Base-by-base conservation (phyloP, 2,329 filamentous ascomycete genomes). In the Botryotinia globosa region DNA sequence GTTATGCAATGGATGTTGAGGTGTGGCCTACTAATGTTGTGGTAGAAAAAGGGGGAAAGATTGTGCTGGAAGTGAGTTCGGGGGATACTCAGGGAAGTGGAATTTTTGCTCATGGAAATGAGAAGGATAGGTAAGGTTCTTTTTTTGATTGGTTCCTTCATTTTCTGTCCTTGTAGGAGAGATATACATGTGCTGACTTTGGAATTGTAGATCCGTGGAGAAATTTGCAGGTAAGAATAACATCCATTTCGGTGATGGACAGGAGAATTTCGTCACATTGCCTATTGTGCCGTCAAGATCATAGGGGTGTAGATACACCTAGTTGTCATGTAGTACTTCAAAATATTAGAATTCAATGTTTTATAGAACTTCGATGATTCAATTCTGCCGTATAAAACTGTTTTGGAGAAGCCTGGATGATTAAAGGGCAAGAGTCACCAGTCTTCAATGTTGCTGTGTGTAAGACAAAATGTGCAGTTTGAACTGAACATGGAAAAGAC, bases 241-340 rank as follows among this genome's bases (percentile, higher is more conserved):
- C 48, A 54, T 54, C 9, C 48, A n/a, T 54, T 54, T 54, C 12
- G 25, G 48, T 54, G 48, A 54, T n/a, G 48, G 48, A 54, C 48
- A 54, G 25, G 48, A 54, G 48, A 54, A 54, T 54, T 54, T 54
- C 5, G 48, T 54, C 25, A 54, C 48, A 14, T 16, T 54, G 25
- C 48, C 48, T 54, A 54, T 54, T 54, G 25, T 54, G 4, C 48
- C 25, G 6, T 14, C 48, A n/a, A 54, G 48, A 54, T 54, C 25
- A 54, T 54, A 54, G 5, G 12, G 25, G 3, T n/a, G 4, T n/a
- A 54, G 14, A 54, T 3, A 7, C 7, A 54, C 12, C 12, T n/a
- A 2, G 1, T n/a, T n/a, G 4, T n/a, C 48, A 54, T 54, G 2
- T 16, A 9, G 25, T n/a, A 7, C 16, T 0, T 16, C 14, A 6